Conservation (phyloP, 495 filamentous ascomycete genomes). For the Xylaria telfairii region DNA sequence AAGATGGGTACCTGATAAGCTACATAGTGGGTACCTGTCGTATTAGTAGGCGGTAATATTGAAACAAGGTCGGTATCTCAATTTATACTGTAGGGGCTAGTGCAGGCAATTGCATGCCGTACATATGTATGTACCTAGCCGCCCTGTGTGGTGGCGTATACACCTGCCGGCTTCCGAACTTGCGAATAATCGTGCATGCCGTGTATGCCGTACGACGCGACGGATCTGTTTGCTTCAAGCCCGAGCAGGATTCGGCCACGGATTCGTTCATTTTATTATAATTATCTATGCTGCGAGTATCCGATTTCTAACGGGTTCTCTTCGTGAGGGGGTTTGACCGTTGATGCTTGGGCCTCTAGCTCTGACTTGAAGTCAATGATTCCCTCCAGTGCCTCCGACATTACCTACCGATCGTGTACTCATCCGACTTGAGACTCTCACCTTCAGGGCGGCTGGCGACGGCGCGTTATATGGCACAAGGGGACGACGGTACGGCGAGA, state of each 20-base stretch:
- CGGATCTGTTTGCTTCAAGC: constrained; percentile 2
- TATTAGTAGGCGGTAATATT: no score
- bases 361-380: constrained; percentile 5
- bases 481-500: constrained; percentile 24
- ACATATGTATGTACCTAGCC: no score
- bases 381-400: neutral
- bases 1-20: no score
- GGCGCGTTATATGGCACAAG: constrained; percentile 12
- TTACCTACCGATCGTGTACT: constrained; percentile 5
- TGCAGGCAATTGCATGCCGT: neutral
- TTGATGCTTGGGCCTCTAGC: neutral
- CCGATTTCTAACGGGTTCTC: neutral
- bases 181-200: neutral
- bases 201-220: constrained; percentile 1
- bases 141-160: no score
- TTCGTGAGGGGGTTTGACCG: neutral
- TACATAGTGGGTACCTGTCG: no score
- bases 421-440: constrained; percentile 4
- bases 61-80: no score
- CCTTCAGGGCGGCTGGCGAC: constrained; percentile 17
- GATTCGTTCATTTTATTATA: neutral
- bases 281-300: neutral
- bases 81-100: neutral
- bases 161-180: constrained; percentile 8
- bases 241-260: neutral